Conservation (phyloP, 192 early-diverging fungal species). For the Backusella luteola region DNA sequence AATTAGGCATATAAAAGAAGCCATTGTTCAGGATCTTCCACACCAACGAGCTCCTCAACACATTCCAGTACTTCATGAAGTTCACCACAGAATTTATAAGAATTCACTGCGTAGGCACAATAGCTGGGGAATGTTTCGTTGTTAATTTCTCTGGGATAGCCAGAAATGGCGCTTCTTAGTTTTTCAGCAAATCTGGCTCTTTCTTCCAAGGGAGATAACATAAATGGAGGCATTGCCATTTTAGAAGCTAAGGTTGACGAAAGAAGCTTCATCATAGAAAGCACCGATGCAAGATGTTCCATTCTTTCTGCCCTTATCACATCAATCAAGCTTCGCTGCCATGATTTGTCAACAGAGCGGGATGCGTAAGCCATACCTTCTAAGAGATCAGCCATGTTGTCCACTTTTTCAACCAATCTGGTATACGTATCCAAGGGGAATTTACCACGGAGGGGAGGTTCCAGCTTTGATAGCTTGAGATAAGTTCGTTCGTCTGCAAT, state of each 20-base stretch:
- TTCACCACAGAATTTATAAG: constrained; percentile 21
- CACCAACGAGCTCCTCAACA: constrained; percentile 20
- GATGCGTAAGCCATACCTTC: constrained; percentile 25
- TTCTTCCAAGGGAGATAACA: constrained; percentile 20
- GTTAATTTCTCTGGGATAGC: neutral
- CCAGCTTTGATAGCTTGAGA: constrained; percentile 26
- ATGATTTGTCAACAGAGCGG: neutral
- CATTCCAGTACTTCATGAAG: constrained; percentile 17
- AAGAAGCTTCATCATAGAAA: constrained; percentile 28
- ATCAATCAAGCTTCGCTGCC: neutral
- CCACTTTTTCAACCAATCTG: constrained; percentile 28
- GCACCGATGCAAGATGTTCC: constrained; percentile 19
- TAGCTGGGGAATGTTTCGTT: constrained; percentile 8
- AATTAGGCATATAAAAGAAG: neutral
- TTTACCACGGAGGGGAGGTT: constrained; percentile 40
- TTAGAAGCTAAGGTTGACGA: constrained; percentile 32
- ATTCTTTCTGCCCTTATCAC: neutral
- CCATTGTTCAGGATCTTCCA: constrained; percentile 26
- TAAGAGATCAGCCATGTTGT: constrained; percentile 36
- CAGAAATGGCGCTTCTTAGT: neutral
- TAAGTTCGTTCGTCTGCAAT: constrained; percentile 32
- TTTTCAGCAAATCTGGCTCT: constrained; percentile 4
- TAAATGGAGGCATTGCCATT: constrained; percentile 26
- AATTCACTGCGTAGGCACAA: constrained; percentile 21
- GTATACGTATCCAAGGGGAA: constrained; percentile 34